phyloP scores from a whole-genome alignment of 345 rosid species.

The Cardamine occulta region DNA sequence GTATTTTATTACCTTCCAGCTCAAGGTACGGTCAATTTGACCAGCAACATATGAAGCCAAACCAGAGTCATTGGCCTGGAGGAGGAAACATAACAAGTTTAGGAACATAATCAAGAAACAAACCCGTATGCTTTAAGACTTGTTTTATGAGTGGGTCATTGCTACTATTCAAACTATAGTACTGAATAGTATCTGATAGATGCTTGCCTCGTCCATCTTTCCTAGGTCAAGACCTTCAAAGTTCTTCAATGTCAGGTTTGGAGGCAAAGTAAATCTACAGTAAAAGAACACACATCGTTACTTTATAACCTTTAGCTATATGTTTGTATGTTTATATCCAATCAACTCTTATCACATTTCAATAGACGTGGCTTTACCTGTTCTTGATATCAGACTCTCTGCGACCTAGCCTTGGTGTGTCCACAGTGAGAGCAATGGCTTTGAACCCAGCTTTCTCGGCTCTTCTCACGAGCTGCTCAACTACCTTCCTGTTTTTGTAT shows the following conservation, averaged over 20 bases:
- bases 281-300: neutral
- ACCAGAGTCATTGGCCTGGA: slow-evolving; percentile 81
- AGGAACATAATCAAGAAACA: neutral
- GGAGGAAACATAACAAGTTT: slow-evolving; percentile 10
- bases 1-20: slow-evolving; percentile 75
- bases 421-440: slow-evolving; percentile 96
- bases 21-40: slow-evolving; percentile 81
- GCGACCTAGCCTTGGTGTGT: slow-evolving; percentile 89
- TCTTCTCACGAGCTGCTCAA: slow-evolving; percentile 84
- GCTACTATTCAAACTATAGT: neutral
- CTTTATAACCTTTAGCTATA: neutral
- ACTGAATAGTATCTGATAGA: slow-evolving; percentile 5
- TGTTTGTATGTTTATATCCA: neutral
- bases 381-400: slow-evolving; percentile 96
- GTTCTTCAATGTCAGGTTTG: slow-evolving; percentile 85
- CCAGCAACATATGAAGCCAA: slow-evolving; percentile 90
- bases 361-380: slow-evolving; percentile 46
- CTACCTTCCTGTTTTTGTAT: slow-evolving; percentile 75
- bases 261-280: slow-evolving; percentile 76
- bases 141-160: neutral
- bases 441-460: slow-evolving; percentile 94
- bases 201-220: slow-evolving; percentile 74
- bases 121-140: neutral
- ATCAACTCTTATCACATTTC: neutral
- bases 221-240: slow-evolving; percentile 95